Conservation (phyloP, 257 asterid species). For the Ilex aquifolium region DNA sequence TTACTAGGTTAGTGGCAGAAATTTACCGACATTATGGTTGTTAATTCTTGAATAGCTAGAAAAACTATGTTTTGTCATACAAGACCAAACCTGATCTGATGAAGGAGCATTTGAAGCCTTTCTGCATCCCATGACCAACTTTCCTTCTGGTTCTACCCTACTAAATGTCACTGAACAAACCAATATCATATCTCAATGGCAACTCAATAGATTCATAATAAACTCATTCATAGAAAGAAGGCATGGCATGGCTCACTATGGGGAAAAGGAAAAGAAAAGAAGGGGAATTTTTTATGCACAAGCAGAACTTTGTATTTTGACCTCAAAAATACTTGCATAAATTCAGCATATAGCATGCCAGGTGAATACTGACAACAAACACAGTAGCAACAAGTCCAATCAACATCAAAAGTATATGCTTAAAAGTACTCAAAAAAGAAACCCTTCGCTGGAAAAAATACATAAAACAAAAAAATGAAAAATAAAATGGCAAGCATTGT, state of each 20-base stretch:
- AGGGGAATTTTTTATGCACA: no score
- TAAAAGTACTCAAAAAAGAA: neutral
- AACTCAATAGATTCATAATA: slow-evolving; percentile 12
- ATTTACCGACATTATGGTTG: neutral
- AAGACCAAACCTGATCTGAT: slow-evolving; percentile 58
- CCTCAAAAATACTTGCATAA: no score
- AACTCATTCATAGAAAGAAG: slow-evolving; percentile 4
- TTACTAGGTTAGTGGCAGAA: neutral
- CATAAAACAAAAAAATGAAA: neutral
- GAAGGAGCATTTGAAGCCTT: slow-evolving; percentile 50
- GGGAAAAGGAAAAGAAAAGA: no score
- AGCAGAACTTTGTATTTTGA: no score
- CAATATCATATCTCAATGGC: slow-evolving; percentile 13
- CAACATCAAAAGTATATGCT: no score
- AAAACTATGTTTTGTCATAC: neutral
- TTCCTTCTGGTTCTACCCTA: slow-evolving; percentile 91
- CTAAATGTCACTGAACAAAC: slow-evolving; percentile 74
- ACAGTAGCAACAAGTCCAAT: no score
- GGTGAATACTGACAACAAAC: no score
- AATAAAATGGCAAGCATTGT: neutral
- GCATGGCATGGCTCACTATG: no score
- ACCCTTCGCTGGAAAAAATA: neutral
- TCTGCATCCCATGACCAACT: slow-evolving; percentile 91
- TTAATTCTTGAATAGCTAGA: no score
- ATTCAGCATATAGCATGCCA: no score